Evolutionary conservation across 352 stramenopile genomes (phyloP).

Genomic region (Phytophthora tentaculata): DNA sequence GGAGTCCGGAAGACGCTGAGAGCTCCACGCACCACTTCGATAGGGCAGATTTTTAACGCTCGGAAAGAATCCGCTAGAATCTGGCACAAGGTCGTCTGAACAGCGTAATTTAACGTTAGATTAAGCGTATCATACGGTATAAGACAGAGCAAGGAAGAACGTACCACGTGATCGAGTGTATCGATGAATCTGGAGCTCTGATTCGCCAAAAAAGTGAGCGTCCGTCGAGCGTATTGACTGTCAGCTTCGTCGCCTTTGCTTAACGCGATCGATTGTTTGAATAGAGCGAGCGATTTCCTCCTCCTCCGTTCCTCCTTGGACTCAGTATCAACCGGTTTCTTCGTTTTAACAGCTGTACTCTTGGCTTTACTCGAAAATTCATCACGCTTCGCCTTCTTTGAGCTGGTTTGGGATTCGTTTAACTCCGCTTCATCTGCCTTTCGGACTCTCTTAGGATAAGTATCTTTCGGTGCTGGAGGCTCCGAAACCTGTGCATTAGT

Average conservation of each 20-base stretch:
- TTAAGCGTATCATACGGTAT: neutral
- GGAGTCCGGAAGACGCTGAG: constrained; percentile 38
- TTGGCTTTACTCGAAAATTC: neutral
- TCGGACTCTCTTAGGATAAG: neutral
- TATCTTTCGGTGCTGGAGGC: neutral
- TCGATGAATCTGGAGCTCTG: constrained; percentile 33
- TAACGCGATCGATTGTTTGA: constrained; percentile 37
- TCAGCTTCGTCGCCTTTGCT: constrained; percentile 39
- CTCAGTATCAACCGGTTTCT: constrained; percentile 5
- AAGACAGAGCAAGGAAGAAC: neutral
- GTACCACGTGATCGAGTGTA: constrained; percentile 40
- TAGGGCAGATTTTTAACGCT: constrained; percentile 25
- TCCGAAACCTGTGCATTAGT: neutral
- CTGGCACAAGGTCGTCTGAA: constrained; percentile 35
- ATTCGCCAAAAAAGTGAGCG: constrained; percentile 42
- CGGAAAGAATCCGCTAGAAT: constrained; percentile 28
- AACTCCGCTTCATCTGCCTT: constrained; percentile 28
- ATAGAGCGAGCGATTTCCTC: constrained; percentile 30
- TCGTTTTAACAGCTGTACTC: neutral
- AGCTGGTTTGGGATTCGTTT: neutral
- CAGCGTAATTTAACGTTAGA: constrained; percentile 2
- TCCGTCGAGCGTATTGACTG: constrained; percentile 39
- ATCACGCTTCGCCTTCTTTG: constrained; percentile 20
- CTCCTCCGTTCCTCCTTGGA: constrained; percentile 27
- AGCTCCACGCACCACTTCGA: constrained; percentile 28